These are phyloP conservation scores for Geranium rotundifolium DNA, from an alignment of 345 rosid species.

Conservation along the genomic window DNA sequence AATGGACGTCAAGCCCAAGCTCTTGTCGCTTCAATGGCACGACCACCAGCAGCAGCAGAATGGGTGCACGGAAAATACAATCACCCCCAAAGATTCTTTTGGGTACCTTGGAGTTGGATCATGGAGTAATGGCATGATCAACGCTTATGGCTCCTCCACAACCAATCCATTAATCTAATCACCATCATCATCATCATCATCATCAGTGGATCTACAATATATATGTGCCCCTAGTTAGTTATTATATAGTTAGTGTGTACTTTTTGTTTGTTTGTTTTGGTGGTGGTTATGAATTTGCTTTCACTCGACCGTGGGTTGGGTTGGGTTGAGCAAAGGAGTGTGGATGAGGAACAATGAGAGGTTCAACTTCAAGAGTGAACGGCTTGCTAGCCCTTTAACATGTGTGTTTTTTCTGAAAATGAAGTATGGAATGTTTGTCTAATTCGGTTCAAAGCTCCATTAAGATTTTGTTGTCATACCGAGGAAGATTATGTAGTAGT, in stretches of 20 bases:
- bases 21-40: slow-evolving; percentile 78
- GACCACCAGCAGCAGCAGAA: slow-evolving; percentile 36
- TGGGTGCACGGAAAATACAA: slow-evolving; percentile 30
- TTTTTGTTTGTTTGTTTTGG: too few species aligned
- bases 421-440: slow-evolving; percentile 9
- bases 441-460: slow-evolving; percentile 12
- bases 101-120: slow-evolving; percentile 34
- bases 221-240: too few species aligned
- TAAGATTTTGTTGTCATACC: slow-evolving; percentile 27
- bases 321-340: too few species aligned
- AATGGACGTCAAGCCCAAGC: slow-evolving; percentile 64
- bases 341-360: not conserved
- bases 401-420: slow-evolving; percentile 2
- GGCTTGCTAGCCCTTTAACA: not conserved
- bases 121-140: slow-evolving; percentile 45
- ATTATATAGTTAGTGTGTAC: too few species aligned
- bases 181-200: not conserved
- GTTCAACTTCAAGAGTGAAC: not conserved
- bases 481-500: slow-evolving; percentile 20
- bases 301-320: too few species aligned
- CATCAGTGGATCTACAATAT: not conserved
- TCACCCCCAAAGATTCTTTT: slow-evolving; percentile 11
- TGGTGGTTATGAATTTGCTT: too few species aligned
- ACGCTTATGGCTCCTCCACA: slow-evolving; percentile 33
- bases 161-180: slow-evolving; percentile 37